A percentile compares a stretch with the other conserved stretches of the same genome.
Conservation (phyloP, 1,284 basidiomycete genomes). For the Boletus sp. region DNA sequence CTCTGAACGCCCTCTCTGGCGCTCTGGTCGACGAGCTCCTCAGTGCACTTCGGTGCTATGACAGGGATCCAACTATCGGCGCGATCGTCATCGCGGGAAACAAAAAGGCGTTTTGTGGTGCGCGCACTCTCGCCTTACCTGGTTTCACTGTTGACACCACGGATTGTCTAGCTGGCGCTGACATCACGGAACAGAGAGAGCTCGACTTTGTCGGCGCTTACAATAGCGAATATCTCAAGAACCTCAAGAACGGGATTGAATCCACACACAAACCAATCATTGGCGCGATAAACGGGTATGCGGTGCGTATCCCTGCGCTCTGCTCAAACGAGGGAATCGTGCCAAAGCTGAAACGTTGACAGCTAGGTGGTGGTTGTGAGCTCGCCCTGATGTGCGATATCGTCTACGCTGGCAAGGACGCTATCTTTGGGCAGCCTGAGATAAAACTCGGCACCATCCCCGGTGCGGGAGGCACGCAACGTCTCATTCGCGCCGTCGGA, state of each 20-base stretch:
- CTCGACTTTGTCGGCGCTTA: constrained; percentile 50
- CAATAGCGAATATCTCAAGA: constrained; percentile 54
- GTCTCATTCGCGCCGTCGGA: constrained; percentile 57
- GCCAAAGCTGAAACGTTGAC: neutral
- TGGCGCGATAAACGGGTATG: constrained; percentile 61
- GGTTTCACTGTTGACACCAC: neutral
- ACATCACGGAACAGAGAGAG: constrained; percentile 36
- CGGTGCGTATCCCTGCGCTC: constrained; percentile 37
- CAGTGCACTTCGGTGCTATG: constrained; percentile 41
- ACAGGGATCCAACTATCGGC: constrained; percentile 43
- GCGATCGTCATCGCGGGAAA: constrained; percentile 60
- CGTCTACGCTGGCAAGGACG: constrained; percentile 53
- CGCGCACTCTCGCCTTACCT: neutral
- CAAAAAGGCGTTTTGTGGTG: constrained; percentile 56
- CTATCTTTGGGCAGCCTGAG: constrained; percentile 65
- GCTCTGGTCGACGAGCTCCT: constrained; percentile 47
- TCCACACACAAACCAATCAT: constrained; percentile 59
- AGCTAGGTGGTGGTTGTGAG: constrained; percentile 68
- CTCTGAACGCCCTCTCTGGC: constrained; percentile 58
- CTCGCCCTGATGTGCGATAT: constrained; percentile 56
- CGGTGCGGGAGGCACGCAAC: constrained; percentile 56
- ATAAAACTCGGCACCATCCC: constrained; percentile 71
- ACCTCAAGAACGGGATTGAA: constrained; percentile 49
- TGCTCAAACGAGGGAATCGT: neutral
- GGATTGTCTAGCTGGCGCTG: constrained; percentile 33